These are phyloP conservation scores for Paraphoma sp. DNA, from an alignment of 2,329 filamentous ascomycete genomes.

Conservation along the genomic window DNA sequence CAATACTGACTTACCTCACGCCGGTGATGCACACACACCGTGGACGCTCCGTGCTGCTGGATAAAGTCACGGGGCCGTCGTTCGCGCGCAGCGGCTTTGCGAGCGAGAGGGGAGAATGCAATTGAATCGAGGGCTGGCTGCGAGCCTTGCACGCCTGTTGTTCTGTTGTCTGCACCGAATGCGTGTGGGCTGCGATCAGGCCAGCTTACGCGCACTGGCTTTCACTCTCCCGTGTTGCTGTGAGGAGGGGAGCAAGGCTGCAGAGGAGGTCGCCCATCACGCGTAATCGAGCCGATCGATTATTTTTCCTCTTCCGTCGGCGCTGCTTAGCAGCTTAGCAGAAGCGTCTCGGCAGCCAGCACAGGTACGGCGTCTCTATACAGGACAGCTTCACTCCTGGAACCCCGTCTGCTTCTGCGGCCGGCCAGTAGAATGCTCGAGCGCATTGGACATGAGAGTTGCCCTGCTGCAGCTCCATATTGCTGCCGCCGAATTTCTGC, in stretches of 20 bases:
- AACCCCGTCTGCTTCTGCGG: slow-evolving; percentile 8
- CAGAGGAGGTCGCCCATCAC: slow-evolving; percentile 10
- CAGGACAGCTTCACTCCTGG: slow-evolving; percentile 16
- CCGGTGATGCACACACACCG: slow-evolving; percentile 1
- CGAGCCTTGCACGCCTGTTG: neutral
- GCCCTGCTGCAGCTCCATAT: slow-evolving; percentile 16
- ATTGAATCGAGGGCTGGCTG: slow-evolving; percentile 1
- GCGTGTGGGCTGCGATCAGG: neutral
- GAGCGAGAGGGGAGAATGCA: neutral
- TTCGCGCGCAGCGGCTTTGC: neutral
- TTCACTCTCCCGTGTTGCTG: neutral
- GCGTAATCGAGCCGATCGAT: slow-evolving; percentile 24
- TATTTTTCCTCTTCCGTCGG: slow-evolving; percentile 9
- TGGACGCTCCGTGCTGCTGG: neutral
- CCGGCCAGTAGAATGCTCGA: slow-evolving; percentile 17
- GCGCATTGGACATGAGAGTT: slow-evolving; percentile 17
- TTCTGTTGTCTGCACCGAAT: neutral
- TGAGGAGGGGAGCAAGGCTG: slow-evolving; percentile 12
- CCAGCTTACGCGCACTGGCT: neutral
- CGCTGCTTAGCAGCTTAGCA: slow-evolving; percentile 5
- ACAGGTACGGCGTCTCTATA: slow-evolving; percentile 5
- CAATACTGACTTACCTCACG: slow-evolving; percentile 23
- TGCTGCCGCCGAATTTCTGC: slow-evolving; percentile 10
- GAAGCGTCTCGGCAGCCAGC: neutral
- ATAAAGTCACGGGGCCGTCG: neutral